A percentile compares a stretch with the other conserved stretches of the same genome.
Evolutionary conservation across 495 filamentous ascomycete genomes (phyloP).

Genomic region (Entonaema liquescens): DNA sequence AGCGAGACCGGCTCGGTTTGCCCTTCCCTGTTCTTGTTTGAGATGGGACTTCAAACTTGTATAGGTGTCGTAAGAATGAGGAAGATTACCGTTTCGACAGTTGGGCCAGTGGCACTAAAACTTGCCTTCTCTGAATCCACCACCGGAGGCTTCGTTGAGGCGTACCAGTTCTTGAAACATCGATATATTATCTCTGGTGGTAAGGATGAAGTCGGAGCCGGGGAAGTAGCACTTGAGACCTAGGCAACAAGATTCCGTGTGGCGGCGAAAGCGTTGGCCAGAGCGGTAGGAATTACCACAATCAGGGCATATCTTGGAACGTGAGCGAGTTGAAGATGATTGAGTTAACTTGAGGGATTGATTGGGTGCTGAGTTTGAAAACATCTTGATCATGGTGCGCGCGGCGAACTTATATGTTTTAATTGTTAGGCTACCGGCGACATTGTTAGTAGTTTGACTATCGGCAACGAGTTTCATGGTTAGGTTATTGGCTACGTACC

Average conservation of each 20-base stretch:
- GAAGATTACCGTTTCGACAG: background rate
- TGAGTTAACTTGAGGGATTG: too few relatives aligned
- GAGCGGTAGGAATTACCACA: background rate
- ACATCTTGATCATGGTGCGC: too few relatives aligned
- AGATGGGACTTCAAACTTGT: too few relatives aligned
- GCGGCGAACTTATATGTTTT: too few relatives aligned
- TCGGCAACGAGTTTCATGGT: too few relatives aligned
- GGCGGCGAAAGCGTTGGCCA: background rate
- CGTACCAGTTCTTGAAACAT: background rate
- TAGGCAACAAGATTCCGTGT: background rate
- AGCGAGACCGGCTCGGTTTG: too few relatives aligned
- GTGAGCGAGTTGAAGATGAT: too few relatives aligned
- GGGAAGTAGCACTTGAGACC: constrained; percentile 11
- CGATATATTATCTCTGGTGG: background rate
- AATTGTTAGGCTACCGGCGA: too few relatives aligned
- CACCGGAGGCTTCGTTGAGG: background rate
- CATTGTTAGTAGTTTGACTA: too few relatives aligned
- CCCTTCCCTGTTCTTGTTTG: too few relatives aligned
- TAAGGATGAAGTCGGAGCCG: background rate
- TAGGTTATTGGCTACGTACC: too few relatives aligned
- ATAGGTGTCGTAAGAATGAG: background rate
- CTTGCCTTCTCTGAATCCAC: background rate
- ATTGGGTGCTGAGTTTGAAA: too few relatives aligned
- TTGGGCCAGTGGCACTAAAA: constrained; percentile 7
- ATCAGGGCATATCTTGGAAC: background rate